Evolutionary conservation across 805 yeast genomes (phyloP), one percentile per base, ranked within the genome.

Genomic region (Pichia cabralensis): DNA sequence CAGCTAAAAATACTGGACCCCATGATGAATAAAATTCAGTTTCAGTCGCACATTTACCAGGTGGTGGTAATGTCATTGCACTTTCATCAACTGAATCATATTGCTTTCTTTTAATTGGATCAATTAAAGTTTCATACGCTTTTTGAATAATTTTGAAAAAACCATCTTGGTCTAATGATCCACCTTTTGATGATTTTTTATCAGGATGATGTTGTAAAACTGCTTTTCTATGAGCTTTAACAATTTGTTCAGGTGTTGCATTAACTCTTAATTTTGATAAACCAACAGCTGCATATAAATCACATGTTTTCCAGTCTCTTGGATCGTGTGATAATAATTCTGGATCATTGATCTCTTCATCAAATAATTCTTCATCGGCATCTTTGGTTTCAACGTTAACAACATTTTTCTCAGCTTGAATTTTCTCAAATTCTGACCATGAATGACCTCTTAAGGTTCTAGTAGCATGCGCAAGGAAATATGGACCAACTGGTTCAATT

Each of bases 121-220:
- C 96, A 58, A 82, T 68, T 67, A 92, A 68, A 36, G 82, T 71
- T 69, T 92, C 98, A 56, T 76, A 80, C 22, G 97, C 94, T 69
- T 92, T 92, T 68, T 92, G 98, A 54, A 92, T 88, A 58, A 94
- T 82, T 71, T 92, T 92, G 76, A 92, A 92, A 65, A 92, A 89
- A 10, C 92, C 95, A 60, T 92, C 98, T 64, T 83, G 86, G 47
- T 84, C 94, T 55, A 83, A 69, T 10, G 27, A 20, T 29, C 82
- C 80, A 45, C 94, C 95, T 46, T 68, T 61, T 34, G 89, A 95
- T 52, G 95, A 86, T 69, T 84, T 88, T 73, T 92, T 92, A 65
- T 92, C 98, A 47, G 98, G 98, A 61, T 92, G 98, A 62, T 89
- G 96, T 67, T 80, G 84, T 64, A 92, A 72, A 20, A 92, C 97